phyloP scores from a whole-genome alignment of 768 basidiomycete genomes.

The Mycena chlorophos region DNA sequence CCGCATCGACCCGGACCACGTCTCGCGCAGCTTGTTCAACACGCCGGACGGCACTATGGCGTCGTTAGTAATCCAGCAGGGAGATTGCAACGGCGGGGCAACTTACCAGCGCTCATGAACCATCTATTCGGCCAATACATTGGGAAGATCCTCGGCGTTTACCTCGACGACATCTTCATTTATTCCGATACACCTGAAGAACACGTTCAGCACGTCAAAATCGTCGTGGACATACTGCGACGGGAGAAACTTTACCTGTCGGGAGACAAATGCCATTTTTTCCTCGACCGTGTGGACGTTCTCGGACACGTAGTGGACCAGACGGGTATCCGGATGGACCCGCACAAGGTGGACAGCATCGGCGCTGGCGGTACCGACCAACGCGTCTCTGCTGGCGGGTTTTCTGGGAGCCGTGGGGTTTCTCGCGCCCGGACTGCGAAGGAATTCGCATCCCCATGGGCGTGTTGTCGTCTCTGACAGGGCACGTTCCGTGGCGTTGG shows the following conservation, averaged over 20 bases:
- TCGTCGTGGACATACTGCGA: slow-evolving; percentile 33
- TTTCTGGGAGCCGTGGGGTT: slow-evolving; percentile 34
- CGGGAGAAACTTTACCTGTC: slow-evolving; percentile 38
- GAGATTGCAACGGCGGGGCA: slow-evolving; percentile 28
- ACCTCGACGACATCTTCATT: slow-evolving; percentile 39
- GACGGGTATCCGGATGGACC: slow-evolving; percentile 43
- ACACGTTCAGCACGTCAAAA: slow-evolving; percentile 33
- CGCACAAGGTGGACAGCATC: slow-evolving; percentile 41
- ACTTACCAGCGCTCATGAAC: slow-evolving; percentile 46
- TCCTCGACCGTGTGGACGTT: slow-evolving; percentile 29
- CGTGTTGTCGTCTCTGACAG: slow-evolving; percentile 27
- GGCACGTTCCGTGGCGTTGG: slow-evolving; percentile 30
- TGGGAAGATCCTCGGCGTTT: slow-evolving; percentile 32
- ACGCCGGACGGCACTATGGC: slow-evolving; percentile 45
- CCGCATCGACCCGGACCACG: slow-evolving; percentile 28
- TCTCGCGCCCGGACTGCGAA: slow-evolving; percentile 36
- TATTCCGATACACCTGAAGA: slow-evolving; percentile 39
- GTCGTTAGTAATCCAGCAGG: slow-evolving; percentile 34
- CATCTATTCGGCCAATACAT: slow-evolving; percentile 35
- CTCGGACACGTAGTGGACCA: slow-evolving; percentile 36
- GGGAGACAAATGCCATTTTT: slow-evolving; percentile 33
- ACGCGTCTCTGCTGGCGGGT: slow-evolving; percentile 32
- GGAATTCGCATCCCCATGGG: slow-evolving; percentile 41
- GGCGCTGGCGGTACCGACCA: slow-evolving; percentile 34
- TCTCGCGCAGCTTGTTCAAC: slow-evolving; percentile 28